phyloP scores from a whole-genome alignment of 2,329 filamentous ascomycete genomes.

The Mycogone perniciosa region DNA sequence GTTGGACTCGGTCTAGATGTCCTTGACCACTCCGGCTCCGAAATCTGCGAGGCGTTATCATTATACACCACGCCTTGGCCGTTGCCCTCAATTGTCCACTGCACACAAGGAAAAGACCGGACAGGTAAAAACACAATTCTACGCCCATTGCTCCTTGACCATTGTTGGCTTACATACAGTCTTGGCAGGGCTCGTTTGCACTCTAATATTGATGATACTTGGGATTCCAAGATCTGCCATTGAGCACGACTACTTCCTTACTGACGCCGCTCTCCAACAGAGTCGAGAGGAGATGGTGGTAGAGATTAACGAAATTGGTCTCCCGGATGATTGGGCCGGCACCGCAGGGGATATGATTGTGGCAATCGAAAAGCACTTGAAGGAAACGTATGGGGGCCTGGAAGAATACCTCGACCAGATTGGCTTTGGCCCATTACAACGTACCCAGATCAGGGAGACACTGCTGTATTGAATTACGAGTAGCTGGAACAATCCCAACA shows the following conservation, averaged over 20 bases:
- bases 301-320: conserved; percentile 64
- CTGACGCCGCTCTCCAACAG: conserved; percentile 49
- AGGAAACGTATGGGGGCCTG: conserved; percentile 58
- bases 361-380: conserved; percentile 51
- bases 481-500: background rate
- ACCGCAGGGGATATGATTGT: conserved; percentile 60
- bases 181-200: conserved; percentile 56
- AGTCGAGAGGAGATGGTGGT: conserved; percentile 58
- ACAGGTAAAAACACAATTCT: conserved; percentile 23
- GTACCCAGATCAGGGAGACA: conserved; percentile 34
- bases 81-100: conserved; percentile 69
- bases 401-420: conserved; percentile 57
- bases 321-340: conserved; percentile 65
- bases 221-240: conserved; percentile 53
- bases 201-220: conserved; percentile 61
- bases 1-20: conserved; percentile 63
- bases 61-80: conserved; percentile 28
- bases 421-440: conserved; percentile 46
- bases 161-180: background rate
- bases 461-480: conserved; percentile 33
- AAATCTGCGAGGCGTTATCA: conserved; percentile 42
- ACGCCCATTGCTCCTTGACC: background rate
- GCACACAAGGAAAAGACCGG: conserved; percentile 84
- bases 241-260: conserved; percentile 64
- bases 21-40: conserved; percentile 58